These are phyloP conservation scores for Oryza officinalis DNA, from an alignment of 176 grass and related monocot genomes.

Conservation along the genomic window DNA sequence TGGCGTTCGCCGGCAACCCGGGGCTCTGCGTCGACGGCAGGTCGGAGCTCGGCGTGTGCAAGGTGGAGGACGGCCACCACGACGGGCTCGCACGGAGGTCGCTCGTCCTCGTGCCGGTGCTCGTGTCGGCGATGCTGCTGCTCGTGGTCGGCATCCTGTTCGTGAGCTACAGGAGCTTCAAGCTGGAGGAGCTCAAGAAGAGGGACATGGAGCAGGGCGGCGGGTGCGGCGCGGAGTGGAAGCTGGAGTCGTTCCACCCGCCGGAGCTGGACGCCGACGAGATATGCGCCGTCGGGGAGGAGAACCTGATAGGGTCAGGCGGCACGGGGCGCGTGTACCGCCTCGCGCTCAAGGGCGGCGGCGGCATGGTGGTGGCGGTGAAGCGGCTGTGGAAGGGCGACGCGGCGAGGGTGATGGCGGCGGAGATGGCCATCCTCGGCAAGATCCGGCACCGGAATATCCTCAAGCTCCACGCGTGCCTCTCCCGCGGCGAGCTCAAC, in stretches of 20 bases:
- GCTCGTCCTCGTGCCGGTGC: constrained; percentile 31
- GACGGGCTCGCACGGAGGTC: constrained; percentile 41
- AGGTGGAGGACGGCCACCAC: constrained; percentile 27
- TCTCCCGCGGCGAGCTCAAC: constrained; percentile 69
- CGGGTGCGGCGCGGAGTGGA: constrained; percentile 49
- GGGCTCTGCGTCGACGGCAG: constrained; percentile 53
- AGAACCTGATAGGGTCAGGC: constrained; percentile 71
- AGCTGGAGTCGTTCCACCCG: constrained; percentile 85
- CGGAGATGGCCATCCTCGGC: constrained; percentile 73
- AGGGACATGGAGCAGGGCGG: constrained; percentile 48
- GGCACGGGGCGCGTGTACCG: constrained; percentile 82
- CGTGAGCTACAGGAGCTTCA: constrained; percentile 74
- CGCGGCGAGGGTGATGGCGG: constrained; percentile 59
- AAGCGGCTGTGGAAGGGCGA: constrained; percentile 75
- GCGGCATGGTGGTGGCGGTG: constrained; percentile 61
- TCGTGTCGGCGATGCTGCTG: constrained; percentile 51
- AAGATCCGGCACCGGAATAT: constrained; percentile 80
- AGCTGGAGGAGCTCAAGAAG: constrained; percentile 53
- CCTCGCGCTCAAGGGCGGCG: constrained; percentile 52
- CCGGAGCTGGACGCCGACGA: constrained; percentile 73
- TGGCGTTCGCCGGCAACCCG: constrained; percentile 58
- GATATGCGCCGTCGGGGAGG: constrained; percentile 60
- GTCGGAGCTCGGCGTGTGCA: constrained; percentile 52
- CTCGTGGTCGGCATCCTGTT: constrained; percentile 58
- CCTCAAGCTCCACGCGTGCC: constrained; percentile 89